Evolutionary conservation across 2,329 filamentous ascomycete species (phyloP), one percentile per base, ranked within the genome.

Genomic region (Ophiostoma sp.): DNA sequence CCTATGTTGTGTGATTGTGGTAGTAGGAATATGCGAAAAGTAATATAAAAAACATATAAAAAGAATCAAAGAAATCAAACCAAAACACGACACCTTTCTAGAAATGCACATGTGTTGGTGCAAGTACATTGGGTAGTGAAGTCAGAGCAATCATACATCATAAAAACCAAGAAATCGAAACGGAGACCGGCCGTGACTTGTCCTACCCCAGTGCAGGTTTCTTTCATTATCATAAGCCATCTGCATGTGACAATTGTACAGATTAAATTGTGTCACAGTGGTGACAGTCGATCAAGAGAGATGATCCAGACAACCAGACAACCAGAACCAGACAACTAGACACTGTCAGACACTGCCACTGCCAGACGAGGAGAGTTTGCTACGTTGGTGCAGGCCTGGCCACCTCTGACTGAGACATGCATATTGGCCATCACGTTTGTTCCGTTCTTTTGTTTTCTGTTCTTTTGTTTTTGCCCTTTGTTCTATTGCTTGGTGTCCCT

Each of bases 371-470:
- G n/a, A 54, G 48, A 57, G 52, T n/a, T 27, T 57, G n/a, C 52
- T n/a, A 57, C 52, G 52, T 27, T 57, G 52, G 52, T 57, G 52
- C n/a, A 57, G 52, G 52, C 23, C 52, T 57, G 52, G 52, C 23
- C 52, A 57, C 52, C n/a, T 23, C 7, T 13, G 23, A 57, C n/a
- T 57, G 52, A 57, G 52, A 57, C 52, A 57, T 31, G 52, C 52
- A 57, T 57, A 57, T 57, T 15, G n/a, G 11, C 23, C 27, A 23
- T 15, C 23, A 27, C 23, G n/a, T 27, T 27, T 57, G 23, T 23
- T 57, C 10, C 11, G 52, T 31, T 57, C 15, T 23, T 23, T 48
- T 48, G 6, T 48, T n/a, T 48, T 1, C 44, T 57, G 10, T 13
- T 57, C 52, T 48, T 7, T 17, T 44, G 15, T n/a, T 48, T 54